Evolutionary conservation across 352 stramenopile genomes (phyloP).

Genomic region (Phytophthora nicotianae): DNA sequence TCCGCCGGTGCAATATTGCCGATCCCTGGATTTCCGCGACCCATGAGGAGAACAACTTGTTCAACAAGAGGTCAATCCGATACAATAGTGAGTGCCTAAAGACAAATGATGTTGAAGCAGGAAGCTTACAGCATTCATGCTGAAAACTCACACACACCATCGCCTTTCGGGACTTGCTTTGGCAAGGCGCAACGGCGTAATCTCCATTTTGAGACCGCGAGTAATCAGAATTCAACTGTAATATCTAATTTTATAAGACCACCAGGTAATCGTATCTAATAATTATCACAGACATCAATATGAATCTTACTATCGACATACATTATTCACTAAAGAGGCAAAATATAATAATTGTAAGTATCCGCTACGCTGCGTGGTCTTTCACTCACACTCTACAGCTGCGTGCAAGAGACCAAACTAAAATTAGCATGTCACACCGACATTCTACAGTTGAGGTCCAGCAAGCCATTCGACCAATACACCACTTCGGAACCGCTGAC

Average conservation of each 20-base stretch:
- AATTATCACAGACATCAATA: not conserved
- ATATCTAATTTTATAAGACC: too few species aligned
- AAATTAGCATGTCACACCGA: constrained; percentile 30
- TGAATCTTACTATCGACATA: not conserved
- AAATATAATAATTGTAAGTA: constrained; percentile 6
- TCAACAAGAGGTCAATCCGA: not conserved
- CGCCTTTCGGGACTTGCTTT: too few species aligned
- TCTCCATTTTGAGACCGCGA: not conserved
- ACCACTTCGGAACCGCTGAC: constrained; percentile 28
- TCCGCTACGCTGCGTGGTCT: not conserved
- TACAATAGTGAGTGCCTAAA: not conserved
- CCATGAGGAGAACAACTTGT: not conserved
- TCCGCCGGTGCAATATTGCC: not conserved
- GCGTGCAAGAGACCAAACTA: constrained; percentile 20
- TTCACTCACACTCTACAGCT: constrained; percentile 1
- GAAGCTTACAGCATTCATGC: too few species aligned
- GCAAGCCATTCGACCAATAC: not conserved
- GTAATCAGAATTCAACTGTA: constrained; percentile 1
- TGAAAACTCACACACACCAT: too few species aligned
- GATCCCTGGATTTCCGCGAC: constrained; percentile 10
- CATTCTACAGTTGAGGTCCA: constrained; percentile 20
- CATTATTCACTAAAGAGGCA: not conserved
- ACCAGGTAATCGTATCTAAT: constrained; percentile 6
- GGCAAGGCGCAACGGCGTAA: constrained; percentile 8
- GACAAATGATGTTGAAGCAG: not conserved